These are phyloP conservation scores for Mycosphaerella sp. DNA, from an alignment of 2,329 filamentous ascomycete genomes.

Conservation along the genomic window DNA sequence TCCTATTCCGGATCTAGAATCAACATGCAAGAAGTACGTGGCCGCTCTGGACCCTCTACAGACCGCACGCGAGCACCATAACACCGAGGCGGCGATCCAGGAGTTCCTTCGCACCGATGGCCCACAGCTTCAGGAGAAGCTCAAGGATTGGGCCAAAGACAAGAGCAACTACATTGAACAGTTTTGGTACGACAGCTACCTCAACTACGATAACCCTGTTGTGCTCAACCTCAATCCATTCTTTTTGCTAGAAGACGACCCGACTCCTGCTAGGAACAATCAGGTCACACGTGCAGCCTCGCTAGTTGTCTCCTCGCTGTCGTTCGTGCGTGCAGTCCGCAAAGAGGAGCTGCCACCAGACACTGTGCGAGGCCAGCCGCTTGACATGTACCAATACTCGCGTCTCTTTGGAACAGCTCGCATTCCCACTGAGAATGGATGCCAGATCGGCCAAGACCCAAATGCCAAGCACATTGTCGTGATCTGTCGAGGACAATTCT, in stretches of 20 bases:
- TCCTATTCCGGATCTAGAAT: constrained; percentile 82
- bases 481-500: constrained; percentile 90
- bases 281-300: constrained; percentile 94
- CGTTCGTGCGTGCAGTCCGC: constrained; percentile 87
- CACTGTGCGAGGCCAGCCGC: constrained; percentile 70
- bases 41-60: constrained; percentile 76
- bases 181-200: constrained; percentile 98
- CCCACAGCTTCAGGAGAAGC: constrained; percentile 74
- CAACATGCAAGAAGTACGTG: constrained; percentile 72
- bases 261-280: constrained; percentile 91
- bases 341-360: constrained; percentile 91
- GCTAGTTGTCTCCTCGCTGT: constrained; percentile 78
- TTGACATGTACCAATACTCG: constrained; percentile 99
- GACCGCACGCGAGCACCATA: constrained; percentile 69
- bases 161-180: constrained; percentile 98
- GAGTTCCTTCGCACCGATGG: constrained; percentile 81
- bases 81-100: constrained; percentile 71
- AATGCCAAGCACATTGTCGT: constrained; percentile 91
- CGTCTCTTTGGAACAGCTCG: constrained; percentile 90
- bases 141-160: constrained; percentile 83
- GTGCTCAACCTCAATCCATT: constrained; percentile 97
- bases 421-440: constrained; percentile 89
- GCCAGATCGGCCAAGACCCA: constrained; percentile 90
- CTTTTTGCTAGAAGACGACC: constrained; percentile 94
- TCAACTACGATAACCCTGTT: constrained; percentile 96